phyloP scores from a whole-genome alignment of 2,329 filamentous ascomycete genomes.

The Phyllosticta citriasiana region DNA sequence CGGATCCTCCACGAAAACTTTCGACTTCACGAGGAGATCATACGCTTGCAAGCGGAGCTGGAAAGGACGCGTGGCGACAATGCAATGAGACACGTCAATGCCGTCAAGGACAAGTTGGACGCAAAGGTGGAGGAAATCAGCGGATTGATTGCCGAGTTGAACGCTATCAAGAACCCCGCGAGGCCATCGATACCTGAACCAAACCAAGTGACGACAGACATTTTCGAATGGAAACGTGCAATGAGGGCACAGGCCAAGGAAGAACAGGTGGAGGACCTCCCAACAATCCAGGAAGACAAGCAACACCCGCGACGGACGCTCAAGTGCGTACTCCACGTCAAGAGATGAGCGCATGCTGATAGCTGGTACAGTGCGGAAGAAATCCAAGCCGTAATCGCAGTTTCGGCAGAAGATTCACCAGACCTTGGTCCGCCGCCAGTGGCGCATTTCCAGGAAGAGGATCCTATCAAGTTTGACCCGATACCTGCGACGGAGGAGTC shows the following conservation, averaged over 20 bases:
- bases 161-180: conserved; percentile 26
- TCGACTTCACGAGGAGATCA: conserved; percentile 57
- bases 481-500: conserved; percentile 14
- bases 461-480: conserved; percentile 37
- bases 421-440: conserved; percentile 54
- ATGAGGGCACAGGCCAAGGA: conserved; percentile 39
- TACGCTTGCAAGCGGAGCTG: conserved; percentile 58
- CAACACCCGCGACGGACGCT: conserved; percentile 57
- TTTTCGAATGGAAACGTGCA: conserved; percentile 7
- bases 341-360: conserved; percentile 19
- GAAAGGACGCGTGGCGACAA: conserved; percentile 50
- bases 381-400: conserved; percentile 43
- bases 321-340: conserved; percentile 42
- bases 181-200: not conserved
- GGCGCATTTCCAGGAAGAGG: conserved; percentile 41
- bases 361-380: conserved; percentile 44
- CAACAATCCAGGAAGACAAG: conserved; percentile 62
- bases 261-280: conserved; percentile 42
- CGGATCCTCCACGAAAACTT: conserved; percentile 72
- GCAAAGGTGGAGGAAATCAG: conserved; percentile 62
- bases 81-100: conserved; percentile 55
- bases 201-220: not conserved
- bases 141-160: conserved; percentile 55
- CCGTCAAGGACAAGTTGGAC: conserved; percentile 62
- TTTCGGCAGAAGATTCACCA: conserved; percentile 50